Evolutionary conservation across 345 rosid genomes (phyloP), one percentile per base, ranked within the genome.

Genomic region (Brassica cretica): DNA sequence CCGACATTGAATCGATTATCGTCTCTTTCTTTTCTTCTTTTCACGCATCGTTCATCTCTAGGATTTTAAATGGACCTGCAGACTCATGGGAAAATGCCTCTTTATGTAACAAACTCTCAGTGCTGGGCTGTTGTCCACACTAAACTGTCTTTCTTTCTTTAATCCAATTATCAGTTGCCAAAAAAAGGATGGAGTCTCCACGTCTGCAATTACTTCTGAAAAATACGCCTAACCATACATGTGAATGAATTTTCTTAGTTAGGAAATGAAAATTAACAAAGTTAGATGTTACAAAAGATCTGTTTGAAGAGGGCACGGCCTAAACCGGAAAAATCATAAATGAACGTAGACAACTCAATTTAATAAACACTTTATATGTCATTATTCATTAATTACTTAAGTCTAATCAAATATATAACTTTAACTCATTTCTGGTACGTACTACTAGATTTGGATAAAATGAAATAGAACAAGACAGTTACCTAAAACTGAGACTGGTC

Each of bases 391-490:
- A 15, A 4, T 24, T 63, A 51, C 32, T n/a, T 11, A 55, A 66
- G 6, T 2, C 21, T 70, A 77, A 55, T 53, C 8, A 32, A 33
- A 64, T 62, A 63, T 63, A 32, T 44, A 66, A 35, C 64, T 32
- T 16, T 14, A 32, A 19, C 4, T 61, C 49, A 37, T 4, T 33
- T 73, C 35, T 68, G 66, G 64, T 68, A 73, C 49, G 66, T 68
- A 51, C 8, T 61, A 62, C 74, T 78, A 37, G 37, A 21, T 68
- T 11, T 35, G 24, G 44, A 51, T 16, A 35, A 46, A 51, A 24
- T 27, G 70, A 51, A n/a, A 49, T 69, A 46, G 51, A 78, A 67
- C 64, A 58, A 25, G 65, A 78, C 44, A 68, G 25, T 49, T 21
- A 51, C 78, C 74, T 79, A 68, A 73, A 37, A 21, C 1, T 44